Evolutionary conservation across 2,329 filamentous ascomycete species (phyloP).

Genomic region (Cladosporium sp.): DNA sequence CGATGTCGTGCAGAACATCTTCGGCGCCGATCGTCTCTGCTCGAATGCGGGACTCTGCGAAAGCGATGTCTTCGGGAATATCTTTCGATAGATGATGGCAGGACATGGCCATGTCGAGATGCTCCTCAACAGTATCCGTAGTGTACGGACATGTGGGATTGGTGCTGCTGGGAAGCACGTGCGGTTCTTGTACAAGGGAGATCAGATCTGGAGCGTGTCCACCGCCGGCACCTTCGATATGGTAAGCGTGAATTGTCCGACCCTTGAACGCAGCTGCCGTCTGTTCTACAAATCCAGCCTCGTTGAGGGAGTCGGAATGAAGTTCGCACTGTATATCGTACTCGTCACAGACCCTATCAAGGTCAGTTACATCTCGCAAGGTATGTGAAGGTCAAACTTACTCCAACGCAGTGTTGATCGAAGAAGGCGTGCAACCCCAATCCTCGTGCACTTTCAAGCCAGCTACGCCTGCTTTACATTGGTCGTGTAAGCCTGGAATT

Average conservation of each 20-base stretch:
- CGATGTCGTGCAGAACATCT: constrained; percentile 87
- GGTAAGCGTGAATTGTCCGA: constrained; percentile 89
- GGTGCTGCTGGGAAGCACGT: constrained; percentile 83
- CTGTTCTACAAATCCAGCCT: constrained; percentile 88
- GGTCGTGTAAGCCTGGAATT: constrained; percentile 68
- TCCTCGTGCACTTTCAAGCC: constrained; percentile 93
- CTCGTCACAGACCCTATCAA: constrained; percentile 71
- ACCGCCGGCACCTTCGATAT: constrained; percentile 88
- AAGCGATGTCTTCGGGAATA: constrained; percentile 90
- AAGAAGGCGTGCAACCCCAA: constrained; percentile 85
- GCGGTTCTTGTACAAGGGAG: constrained; percentile 77
- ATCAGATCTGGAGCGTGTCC: constrained; percentile 95
- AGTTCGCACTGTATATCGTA: constrained; percentile 88
- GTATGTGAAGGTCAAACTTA: neutral
- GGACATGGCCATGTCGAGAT: constrained; percentile 95
- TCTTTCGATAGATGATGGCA: constrained; percentile 88
- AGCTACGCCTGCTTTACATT: constrained; percentile 76
- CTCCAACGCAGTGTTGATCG: constrained; percentile 78
- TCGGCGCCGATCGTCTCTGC: constrained; percentile 93
- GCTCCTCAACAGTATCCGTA: constrained; percentile 85
- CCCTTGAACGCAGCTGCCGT: constrained; percentile 79
- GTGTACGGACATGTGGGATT: constrained; percentile 90
- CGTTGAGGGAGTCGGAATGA: constrained; percentile 91
- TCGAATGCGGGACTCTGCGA: constrained; percentile 87
- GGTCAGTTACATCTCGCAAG: neutral